Evolutionary conservation across 2,329 filamentous ascomycete species (phyloP), one percentile per base, ranked within the genome.

Genomic region (Coniochaeta prunicola): DNA sequence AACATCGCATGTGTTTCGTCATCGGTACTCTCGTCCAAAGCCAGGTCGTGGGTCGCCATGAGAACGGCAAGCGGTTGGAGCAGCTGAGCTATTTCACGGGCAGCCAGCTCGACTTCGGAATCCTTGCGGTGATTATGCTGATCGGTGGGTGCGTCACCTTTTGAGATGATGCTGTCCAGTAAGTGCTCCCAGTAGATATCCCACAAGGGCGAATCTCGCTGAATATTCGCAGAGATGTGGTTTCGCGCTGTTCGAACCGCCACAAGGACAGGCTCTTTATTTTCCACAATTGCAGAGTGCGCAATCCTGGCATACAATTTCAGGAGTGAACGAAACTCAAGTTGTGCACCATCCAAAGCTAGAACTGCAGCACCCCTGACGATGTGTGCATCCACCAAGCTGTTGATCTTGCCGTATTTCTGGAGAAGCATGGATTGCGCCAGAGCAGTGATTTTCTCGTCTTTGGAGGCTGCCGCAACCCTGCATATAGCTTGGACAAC

Each of bases 361-460:
- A 99, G 76, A 6, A 84, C 80, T 9, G 92, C 91, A 7, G 91
- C 87, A 61, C 96, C 92, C 17, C 84, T 85, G 58, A 97, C 88
- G 60, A 99, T 94, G 58, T 88, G 88, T 31, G 89, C 86, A 76
- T 97, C 92, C 2, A 97, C 89, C 4, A 82, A 77, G 60, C 84
- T 80, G 67, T 85, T 94, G 58, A 97, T 85, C 72, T 94, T 93
- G 61, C 89, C 87, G 59, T 97, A 84, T 72, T 99, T 97, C 69
- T 99, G 94, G n/a, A 96, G 76, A 26, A 99, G 84, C 87, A 99
- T 97, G 0, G 92, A 96, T 66, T 97, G 89, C 2, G 92, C 93
- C 57, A 99, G 78, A 5, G 92, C 92, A 7, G 89, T 94, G 58
- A 99, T 96, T 74, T 97, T 96, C 60, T 91, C 87, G 67, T 99